Evolutionary conservation across 805 yeast genomes (phyloP), one percentile per base, ranked within the genome.

Genomic region (Yarrowia keelungensis): DNA sequence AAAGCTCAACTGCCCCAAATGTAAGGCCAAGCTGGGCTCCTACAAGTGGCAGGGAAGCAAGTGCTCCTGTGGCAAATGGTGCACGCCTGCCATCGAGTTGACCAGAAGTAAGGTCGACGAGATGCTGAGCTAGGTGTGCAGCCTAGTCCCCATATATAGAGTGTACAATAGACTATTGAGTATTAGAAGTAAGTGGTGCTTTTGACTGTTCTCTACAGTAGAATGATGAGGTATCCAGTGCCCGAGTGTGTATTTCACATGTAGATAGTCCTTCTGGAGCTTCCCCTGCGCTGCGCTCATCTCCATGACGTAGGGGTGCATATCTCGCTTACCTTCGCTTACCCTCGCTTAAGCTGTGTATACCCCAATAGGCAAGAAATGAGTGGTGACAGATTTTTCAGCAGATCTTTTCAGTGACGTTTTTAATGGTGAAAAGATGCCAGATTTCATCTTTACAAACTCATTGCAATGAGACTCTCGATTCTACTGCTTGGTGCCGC

Each of bases 11-110:
- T 95, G 99, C 77, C 95, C 95, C 2, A 89, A 88, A 74, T 95
- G 99, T 80, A 81, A 81, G 5, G 82, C 90, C 15, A 95, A 94
- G 79, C 86, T 95, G 2, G 99, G 99, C 14, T 92, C 91, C 0
- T 95, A 92, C 76, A 86, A 88, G 71, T 95, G 99, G 99, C 90
- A 88, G 74, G 99, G 99, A 0, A 87, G 94, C 1, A 81, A 97
- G 73, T 95, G 99, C 77, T 87, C 95, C 69, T 95, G 99, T 78
- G 98, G 98, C 2, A 87, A 86, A 73, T 95, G 99, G 99, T 88
- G 94, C 83, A 85, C 91, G 10, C 99, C 99, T 0, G 96, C 97
- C 1, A 84, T 95, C 70, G 91, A 90, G 76, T 78, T 95, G 68
- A 92, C 88, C 76, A 81, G 87, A 38, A 89, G 92, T 8, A 90